phyloP scores from a whole-genome alignment of 768 basidiomycete species.

The Cystofilobasidium bisporidii region DNA sequence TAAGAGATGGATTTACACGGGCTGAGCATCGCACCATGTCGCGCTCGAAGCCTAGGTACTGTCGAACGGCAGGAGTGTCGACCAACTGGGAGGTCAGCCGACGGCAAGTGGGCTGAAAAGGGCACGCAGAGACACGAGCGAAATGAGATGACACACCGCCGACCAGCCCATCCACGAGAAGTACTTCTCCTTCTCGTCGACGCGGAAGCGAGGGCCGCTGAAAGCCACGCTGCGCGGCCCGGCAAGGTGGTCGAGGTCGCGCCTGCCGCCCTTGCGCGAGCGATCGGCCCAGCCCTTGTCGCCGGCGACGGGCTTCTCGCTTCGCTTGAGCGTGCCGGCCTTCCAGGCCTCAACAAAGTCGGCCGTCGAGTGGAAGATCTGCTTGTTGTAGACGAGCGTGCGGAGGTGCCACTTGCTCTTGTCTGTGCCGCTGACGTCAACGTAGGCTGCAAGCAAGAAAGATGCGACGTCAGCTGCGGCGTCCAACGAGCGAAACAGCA shows the following conservation, averaged over 20 bases:
- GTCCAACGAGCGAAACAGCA: too few species aligned
- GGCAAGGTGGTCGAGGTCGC: constrained; percentile 57
- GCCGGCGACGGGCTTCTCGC: constrained; percentile 38
- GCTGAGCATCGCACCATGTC: too few species aligned
- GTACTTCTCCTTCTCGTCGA: constrained; percentile 49
- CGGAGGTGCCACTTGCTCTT: constrained; percentile 47
- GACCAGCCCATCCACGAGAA: constrained; percentile 64
- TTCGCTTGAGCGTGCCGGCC: constrained; percentile 31
- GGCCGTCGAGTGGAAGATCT: constrained; percentile 47
- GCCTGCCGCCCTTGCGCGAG: constrained; percentile 41
- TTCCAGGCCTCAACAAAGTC: constrained; percentile 51
- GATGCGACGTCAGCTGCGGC: too few species aligned
- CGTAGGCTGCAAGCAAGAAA: constrained; percentile 52
- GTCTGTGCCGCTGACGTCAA: constrained; percentile 53
- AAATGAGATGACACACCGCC: constrained; percentile 45
- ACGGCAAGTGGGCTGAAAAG: too few species aligned
- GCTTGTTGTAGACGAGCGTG: constrained; percentile 50
- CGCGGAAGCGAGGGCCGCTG: constrained; percentile 52
- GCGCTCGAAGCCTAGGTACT: constrained; percentile 31
- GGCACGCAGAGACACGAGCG: too few species aligned
- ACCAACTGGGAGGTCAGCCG: too few species aligned
- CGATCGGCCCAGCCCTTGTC: constrained; percentile 43
- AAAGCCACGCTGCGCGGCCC: constrained; percentile 56
- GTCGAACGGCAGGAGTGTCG: neutral
- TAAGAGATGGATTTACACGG: too few species aligned